phyloP scores from a whole-genome alignment of 257 asterid species.

The Lycium barbarum region DNA sequence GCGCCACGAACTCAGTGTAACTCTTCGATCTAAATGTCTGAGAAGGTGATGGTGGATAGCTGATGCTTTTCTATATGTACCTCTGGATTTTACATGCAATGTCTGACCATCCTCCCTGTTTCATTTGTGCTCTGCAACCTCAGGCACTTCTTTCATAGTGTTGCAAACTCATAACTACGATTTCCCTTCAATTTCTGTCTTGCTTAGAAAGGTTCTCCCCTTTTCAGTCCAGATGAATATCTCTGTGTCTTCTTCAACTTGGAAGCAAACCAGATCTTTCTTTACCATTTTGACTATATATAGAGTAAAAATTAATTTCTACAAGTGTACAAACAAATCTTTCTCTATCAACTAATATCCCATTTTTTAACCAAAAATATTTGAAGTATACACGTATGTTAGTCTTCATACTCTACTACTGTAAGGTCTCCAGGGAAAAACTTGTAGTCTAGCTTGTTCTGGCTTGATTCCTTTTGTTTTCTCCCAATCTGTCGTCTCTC shows the following conservation, averaged over 20 bases:
- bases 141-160: background rate
- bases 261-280: background rate
- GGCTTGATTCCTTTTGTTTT: constrained; percentile 7
- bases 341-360: background rate
- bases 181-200: background rate
- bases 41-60: background rate
- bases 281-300: background rate
- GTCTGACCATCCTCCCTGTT: background rate
- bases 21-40: background rate
- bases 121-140: constrained; percentile 11
- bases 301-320: background rate
- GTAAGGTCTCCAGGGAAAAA: background rate
- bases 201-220: background rate
- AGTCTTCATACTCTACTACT: background rate
- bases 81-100: background rate
- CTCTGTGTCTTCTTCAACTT: background rate
- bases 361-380: background rate
- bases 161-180: background rate
- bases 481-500: background rate
- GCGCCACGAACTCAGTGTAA: background rate
- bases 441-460: background rate
- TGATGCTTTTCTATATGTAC: background rate
- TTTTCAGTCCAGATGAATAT: background rate
- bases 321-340: background rate
- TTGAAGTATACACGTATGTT: background rate